Conservation (phyloP, 1,139 yeast species). For the Hanseniaspora uvarum region DNA sequence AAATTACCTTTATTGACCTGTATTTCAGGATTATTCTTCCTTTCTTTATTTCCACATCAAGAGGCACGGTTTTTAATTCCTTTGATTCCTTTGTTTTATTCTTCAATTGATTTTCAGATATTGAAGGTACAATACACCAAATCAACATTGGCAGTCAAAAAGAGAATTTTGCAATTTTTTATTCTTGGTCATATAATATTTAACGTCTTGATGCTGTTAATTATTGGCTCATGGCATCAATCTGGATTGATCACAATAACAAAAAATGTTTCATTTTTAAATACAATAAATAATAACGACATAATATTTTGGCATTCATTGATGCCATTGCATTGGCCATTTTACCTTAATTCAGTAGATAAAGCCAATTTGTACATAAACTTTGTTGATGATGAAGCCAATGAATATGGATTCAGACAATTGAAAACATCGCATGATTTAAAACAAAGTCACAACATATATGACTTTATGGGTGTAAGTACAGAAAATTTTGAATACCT, state of each 20-base stretch:
- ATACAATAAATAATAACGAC: not conserved
- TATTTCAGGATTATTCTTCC: constrained; percentile 38
- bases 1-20: constrained; percentile 58
- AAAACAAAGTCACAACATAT: not conserved
- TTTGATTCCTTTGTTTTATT: constrained; percentile 56
- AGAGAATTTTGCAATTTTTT: constrained; percentile 21
- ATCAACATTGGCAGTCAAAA: not conserved
- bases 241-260: constrained; percentile 57
- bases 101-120: constrained; percentile 35
- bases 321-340: constrained; percentile 15
- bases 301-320: constrained; percentile 11
- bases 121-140: not conserved
- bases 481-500: constrained; percentile 1
- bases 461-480: constrained; percentile 14
- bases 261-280: not conserved
- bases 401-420: not conserved
- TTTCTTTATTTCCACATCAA: constrained; percentile 70
- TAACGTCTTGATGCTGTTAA: constrained; percentile 46
- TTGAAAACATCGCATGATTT: not conserved
- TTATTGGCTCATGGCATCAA: constrained; percentile 81
- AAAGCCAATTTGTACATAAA: not conserved
- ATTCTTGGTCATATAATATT: constrained; percentile 39
- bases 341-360: not conserved
- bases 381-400: constrained; percentile 1
- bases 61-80: constrained; percentile 81